These are phyloP conservation scores for Ascomycota sp. DNA, from an alignment of 2,329 filamentous ascomycete species.

Conservation along the genomic window DNA sequence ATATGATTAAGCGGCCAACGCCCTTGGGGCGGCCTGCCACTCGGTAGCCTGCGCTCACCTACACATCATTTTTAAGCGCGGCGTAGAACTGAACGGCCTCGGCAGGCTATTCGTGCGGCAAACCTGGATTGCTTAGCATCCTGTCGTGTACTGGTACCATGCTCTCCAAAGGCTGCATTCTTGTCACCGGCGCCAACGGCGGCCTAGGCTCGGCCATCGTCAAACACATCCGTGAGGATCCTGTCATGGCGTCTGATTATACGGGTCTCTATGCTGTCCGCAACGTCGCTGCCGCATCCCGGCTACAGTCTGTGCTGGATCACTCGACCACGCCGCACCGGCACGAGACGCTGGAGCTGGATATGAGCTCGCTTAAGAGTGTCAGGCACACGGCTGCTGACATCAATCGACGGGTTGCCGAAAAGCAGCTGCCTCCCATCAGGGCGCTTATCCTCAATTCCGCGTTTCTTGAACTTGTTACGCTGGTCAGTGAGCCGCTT, in stretches of 20 bases:
- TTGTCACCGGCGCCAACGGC: conserved; percentile 19
- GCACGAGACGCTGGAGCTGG: conserved; percentile 13
- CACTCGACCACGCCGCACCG: conserved; percentile 6
- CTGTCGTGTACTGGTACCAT: too few species aligned
- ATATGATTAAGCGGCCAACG: too few species aligned
- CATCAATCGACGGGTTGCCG: conserved; percentile 11
- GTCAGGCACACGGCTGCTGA: conserved; percentile 8
- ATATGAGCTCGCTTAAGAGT: conserved; percentile 10
- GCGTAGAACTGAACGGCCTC: too few species aligned
- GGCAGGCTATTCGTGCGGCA: too few species aligned
- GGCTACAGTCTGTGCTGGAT: conserved; percentile 8
- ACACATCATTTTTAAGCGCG: too few species aligned
- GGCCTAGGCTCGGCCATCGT: conserved; percentile 16
- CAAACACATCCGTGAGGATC: conserved; percentile 8
- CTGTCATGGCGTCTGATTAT: conserved; percentile 11
- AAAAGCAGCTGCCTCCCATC: conserved; percentile 16
- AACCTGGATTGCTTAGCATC: too few species aligned
- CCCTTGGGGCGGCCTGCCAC: too few species aligned
- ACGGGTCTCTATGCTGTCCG: conserved; percentile 17
- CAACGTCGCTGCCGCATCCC: conserved; percentile 10
- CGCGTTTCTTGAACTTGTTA: conserved; percentile 8
- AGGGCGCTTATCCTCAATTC: conserved; percentile 17
- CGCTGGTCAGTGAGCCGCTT: conserved; percentile 5
- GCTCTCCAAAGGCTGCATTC: conserved; percentile 10
- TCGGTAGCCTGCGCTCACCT: too few species aligned